Base-by-base conservation (phyloP, 1,284 basidiomycete species). In the Rhodotorula sp. region DNA sequence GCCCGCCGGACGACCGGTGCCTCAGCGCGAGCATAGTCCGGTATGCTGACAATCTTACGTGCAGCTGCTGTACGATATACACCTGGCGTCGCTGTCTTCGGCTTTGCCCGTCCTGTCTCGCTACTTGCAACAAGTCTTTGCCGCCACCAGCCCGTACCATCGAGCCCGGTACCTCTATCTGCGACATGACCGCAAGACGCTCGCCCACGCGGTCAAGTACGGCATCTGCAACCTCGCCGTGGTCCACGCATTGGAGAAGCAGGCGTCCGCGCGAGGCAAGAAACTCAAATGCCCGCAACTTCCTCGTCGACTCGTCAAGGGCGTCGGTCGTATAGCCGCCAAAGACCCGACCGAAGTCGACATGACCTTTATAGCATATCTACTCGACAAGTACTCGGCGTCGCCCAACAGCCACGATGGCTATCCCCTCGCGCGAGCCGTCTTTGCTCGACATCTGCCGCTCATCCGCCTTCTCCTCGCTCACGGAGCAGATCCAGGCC, bases 361-460 rank as follows among this genome's bases (percentile, higher is more conserved):
- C 45, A 24, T 76, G 4, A 20, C 42, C 82, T 46, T 82, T 10
- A 72, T 83, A 14, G 57, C 54, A 4, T 79, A 80, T 71, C 75
- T 83, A 10, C 79, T 82, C 64, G 64, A 70, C 1, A 60, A 53
- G 14, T 81, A 80, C 61, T 37, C 63, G 12, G 78, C 78, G 1
- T 82, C 86, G 46, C 76, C 84, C 15, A 86, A 92, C 78, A 84
- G 88, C 10, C 84, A 89, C 79, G 83, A 86, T 2, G 91, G 91
- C 1, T 94, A 93, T 76, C 87, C 89, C 0, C 85, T 95, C 45
- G 87, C 87, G 15, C 87, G 86, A 69, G 90, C 91, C 2, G 89
- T 91, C 0, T 83, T 88, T 58, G 86, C 85, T 0, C 82, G 83
- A 20, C 88, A 88, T 74, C 75, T 84, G 0, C 86, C 87, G 2